Conservation (phyloP, 176 grass and related monocot species). For the Triticum timopheevii region DNA sequence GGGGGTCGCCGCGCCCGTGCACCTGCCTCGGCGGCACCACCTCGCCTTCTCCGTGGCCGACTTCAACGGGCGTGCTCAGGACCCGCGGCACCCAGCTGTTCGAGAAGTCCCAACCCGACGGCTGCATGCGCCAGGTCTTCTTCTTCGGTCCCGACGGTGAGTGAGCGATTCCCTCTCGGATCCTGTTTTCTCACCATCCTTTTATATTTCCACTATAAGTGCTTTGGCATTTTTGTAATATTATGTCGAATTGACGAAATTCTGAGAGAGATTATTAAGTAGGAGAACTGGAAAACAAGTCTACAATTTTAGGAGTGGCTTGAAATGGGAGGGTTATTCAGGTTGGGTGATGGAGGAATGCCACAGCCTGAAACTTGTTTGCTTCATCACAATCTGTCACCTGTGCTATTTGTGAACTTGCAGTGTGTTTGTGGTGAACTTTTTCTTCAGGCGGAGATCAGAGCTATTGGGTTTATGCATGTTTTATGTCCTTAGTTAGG, state of each 20-base stretch:
- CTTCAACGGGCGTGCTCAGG: conserved; percentile 58
- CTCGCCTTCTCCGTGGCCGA: conserved; percentile 76
- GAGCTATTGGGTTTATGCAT: background rate
- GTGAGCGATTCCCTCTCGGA: too few relatives aligned
- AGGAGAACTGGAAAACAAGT: too few relatives aligned
- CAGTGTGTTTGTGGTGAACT: background rate
- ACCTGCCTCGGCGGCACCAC: conserved; percentile 72
- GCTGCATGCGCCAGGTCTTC: conserved; percentile 79
- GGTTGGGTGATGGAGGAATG: background rate
- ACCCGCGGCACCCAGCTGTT: conserved; percentile 57
- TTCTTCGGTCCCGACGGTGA: conserved; percentile 96
- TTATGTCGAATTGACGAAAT: too few relatives aligned
- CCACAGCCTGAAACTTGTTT: background rate
- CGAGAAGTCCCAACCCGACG: conserved; percentile 73
- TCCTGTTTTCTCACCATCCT: too few relatives aligned
- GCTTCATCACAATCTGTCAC: background rate
- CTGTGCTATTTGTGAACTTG: background rate
- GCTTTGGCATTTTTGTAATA: too few relatives aligned
- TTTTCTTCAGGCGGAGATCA: background rate
- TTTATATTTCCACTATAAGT: background rate
- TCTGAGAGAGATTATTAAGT: too few relatives aligned
- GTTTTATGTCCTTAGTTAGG: background rate
- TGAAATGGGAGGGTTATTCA: background rate
- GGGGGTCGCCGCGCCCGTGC: conserved; percentile 31
- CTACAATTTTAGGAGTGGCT: background rate